A percentile compares a stretch with the other conserved stretches of the same genome.
These are phyloP conservation scores for Globisporangium ultimum DNA, from an alignment of 352 stramenopile genomes.

Conservation along the genomic window DNA sequence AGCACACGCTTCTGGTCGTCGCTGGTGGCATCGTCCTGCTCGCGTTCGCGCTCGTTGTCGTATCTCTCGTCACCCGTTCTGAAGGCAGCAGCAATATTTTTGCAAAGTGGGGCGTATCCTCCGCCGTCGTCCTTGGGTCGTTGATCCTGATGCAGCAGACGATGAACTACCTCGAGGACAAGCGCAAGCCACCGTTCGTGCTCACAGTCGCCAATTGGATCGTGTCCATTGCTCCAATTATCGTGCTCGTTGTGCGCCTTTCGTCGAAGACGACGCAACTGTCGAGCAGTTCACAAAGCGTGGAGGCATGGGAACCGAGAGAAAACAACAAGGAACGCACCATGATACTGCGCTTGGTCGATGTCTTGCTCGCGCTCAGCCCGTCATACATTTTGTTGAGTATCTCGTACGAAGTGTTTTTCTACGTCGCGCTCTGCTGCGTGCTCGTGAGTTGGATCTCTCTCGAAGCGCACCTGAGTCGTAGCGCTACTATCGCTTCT, in stretches of 20 bases:
- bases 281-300: no score
- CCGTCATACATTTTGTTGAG: constrained; percentile 71
- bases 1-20: constrained; percentile 58
- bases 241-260: constrained; percentile 25
- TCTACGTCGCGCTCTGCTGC: constrained; percentile 56
- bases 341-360: constrained; percentile 35
- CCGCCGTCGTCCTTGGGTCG: constrained; percentile 26
- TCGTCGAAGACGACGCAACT: not conserved
- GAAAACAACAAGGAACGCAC: not conserved
- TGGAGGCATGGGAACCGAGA: no score
- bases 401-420: constrained; percentile 85
- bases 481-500: not conserved
- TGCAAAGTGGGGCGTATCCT: constrained; percentile 4
- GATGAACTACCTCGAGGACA: constrained; percentile 47
- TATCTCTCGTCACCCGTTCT: not conserved
- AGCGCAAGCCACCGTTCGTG: constrained; percentile 42
- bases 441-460: constrained; percentile 64
- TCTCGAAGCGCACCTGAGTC: constrained; percentile 28
- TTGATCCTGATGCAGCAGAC: constrained; percentile 43
- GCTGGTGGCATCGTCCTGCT: constrained; percentile 38
- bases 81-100: not conserved
- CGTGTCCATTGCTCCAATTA: constrained; percentile 38
- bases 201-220: constrained; percentile 62
- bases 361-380: constrained; percentile 54
- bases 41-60: not conserved